Evolutionary conservation across 129 eudicot species (phyloP).

Genomic region (Solidago caesia): DNA sequence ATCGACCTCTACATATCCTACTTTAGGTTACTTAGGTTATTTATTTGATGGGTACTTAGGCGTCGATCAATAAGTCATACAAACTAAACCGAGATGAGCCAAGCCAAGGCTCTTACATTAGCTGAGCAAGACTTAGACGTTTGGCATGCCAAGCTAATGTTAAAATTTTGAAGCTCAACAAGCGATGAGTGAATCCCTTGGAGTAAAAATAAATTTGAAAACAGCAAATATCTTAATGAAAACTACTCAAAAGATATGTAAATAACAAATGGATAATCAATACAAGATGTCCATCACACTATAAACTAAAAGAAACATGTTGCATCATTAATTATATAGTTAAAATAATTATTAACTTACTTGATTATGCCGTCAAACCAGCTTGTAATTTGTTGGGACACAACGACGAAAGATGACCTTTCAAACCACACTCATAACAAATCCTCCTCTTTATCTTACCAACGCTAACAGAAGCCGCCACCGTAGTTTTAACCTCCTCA

Average conservation of each 20-base stretch:
- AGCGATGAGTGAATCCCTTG: neutral
- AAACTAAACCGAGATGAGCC: neutral
- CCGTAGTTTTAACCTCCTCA: conserved; percentile 19
- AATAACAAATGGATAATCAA: neutral
- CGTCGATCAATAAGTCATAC: neutral
- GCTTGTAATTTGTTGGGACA: conserved; percentile 54
- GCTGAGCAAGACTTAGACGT: neutral
- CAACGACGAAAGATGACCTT: conserved; percentile 49
- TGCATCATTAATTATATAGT: neutral
- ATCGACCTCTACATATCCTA: too few species aligned
- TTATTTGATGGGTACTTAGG: neutral
- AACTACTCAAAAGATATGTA: neutral
- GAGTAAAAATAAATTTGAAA: neutral
- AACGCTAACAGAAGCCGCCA: conserved; percentile 1
- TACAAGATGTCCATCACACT: conserved; percentile 11
- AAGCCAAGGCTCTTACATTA: neutral
- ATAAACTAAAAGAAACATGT: neutral
- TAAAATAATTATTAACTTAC: conserved; percentile 22
- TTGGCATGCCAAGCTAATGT: neutral
- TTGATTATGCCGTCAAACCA: conserved; percentile 28
- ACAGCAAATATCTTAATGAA: neutral
- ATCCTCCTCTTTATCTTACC: conserved; percentile 61
- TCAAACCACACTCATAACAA: conserved; percentile 66
- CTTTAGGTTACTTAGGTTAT: too few species aligned
- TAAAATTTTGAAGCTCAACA: neutral